Evolutionary conservation across 164 flowering plant genomes (phyloP).

Genomic region (Stephania yunnanensis): DNA sequence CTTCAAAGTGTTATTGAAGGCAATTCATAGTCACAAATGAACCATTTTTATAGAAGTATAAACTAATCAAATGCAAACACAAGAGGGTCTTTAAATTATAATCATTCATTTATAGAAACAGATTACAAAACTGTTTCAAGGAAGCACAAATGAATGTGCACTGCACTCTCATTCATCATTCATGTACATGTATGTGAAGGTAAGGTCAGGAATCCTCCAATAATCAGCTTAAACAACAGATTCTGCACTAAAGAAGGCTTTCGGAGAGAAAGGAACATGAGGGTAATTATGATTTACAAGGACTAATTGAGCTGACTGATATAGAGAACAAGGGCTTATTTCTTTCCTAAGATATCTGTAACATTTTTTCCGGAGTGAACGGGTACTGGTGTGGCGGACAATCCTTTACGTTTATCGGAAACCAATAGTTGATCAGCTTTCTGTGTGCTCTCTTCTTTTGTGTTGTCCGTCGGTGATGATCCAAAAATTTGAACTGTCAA

Average conservation of each 20-base stretch:
- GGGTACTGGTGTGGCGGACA: constrained; percentile 17
- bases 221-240: background rate
- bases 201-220: background rate
- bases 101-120: background rate
- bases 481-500: constrained; percentile 65
- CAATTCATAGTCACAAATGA: too few species aligned
- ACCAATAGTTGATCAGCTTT: constrained; percentile 16
- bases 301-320: background rate
- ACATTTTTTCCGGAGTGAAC: constrained; percentile 22
- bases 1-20: background rate
- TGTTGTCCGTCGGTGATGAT: constrained; percentile 23
- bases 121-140: background rate
- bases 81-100: background rate
- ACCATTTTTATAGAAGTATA: background rate
- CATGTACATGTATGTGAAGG: background rate
- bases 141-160: constrained; percentile 1
- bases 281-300: background rate
- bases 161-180: background rate
- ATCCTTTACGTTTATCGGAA: constrained; percentile 23
- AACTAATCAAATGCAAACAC: background rate
- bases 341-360: constrained; percentile 18
- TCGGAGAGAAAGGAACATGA: background rate
- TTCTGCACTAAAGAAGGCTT: background rate
- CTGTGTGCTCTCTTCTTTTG: constrained; percentile 15
- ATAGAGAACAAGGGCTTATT: constrained; percentile 4